Evolutionary conservation across 2,329 filamentous ascomycete genomes (phyloP).

Genomic region (Sporothrix brasiliensis): DNA sequence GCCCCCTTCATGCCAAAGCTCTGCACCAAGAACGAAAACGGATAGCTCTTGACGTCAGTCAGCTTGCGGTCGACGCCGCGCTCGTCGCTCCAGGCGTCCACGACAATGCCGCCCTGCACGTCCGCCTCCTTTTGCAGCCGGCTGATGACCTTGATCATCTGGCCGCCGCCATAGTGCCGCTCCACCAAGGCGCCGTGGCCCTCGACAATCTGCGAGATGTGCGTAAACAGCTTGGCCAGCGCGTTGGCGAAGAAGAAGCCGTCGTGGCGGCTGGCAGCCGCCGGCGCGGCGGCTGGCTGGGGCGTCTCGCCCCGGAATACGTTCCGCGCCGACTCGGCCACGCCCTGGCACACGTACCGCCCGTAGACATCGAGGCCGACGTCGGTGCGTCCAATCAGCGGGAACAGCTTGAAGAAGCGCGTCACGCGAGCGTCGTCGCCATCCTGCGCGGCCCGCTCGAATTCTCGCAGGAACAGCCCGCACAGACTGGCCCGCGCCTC

Average conservation of each 20-base stretch:
- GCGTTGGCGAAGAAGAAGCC: conserved; percentile 90
- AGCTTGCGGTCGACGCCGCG: conserved; percentile 79
- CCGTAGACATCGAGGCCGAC: conserved; percentile 94
- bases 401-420: conserved; percentile 97
- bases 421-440: conserved; percentile 89
- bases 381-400: conserved; percentile 84
- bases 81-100: conserved; percentile 95
- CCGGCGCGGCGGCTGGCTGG: background rate
- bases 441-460: conserved; percentile 85
- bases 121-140: conserved; percentile 92
- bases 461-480: conserved; percentile 87
- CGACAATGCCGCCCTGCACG: conserved; percentile 90
- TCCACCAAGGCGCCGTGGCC: conserved; percentile 89
- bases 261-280: conserved; percentile 55
- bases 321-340: conserved; percentile 77
- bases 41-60: conserved; percentile 96
- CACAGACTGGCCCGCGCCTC: conserved; percentile 87
- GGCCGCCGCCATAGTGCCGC: conserved; percentile 86
- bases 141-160: conserved; percentile 94
- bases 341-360: conserved; percentile 91
- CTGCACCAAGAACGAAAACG: conserved; percentile 94
- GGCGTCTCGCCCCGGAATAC: conserved; percentile 67
- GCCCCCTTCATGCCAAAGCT: conserved; percentile 70
- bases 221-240: conserved; percentile 90
- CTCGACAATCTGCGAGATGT: conserved; percentile 95